Evolutionary conservation across 2,329 filamentous ascomycete species (phyloP).

Genomic region (Thelonectria blattea): DNA sequence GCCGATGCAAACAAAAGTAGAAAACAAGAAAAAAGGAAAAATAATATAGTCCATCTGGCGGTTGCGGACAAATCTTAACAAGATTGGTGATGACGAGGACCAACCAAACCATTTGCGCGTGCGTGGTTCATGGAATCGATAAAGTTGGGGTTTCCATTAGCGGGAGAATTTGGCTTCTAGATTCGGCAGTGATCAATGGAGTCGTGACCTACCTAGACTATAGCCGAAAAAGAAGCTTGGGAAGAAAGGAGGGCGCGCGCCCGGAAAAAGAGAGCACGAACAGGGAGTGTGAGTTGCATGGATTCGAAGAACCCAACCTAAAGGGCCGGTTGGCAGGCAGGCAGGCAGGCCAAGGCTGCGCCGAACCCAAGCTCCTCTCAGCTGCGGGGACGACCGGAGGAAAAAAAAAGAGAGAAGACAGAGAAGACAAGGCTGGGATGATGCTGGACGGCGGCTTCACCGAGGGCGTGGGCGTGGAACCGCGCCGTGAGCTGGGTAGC

Average conservation of each 20-base stretch:
- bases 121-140: too few species aligned
- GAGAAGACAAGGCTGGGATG: conserved; percentile 18
- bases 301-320: conserved; percentile 2
- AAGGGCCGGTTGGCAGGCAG: conserved; percentile 16
- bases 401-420: neutral
- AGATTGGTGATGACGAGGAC: neutral
- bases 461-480: conserved; percentile 41
- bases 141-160: neutral
- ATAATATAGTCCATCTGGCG: conserved; percentile 11
- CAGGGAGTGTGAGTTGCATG: conserved; percentile 10
- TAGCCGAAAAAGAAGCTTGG: conserved; percentile 22
- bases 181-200: conserved; percentile 22
- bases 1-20: conserved; percentile 11
- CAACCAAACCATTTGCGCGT: neutral
- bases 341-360: conserved; percentile 5
- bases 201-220: neutral
- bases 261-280: conserved; percentile 7
- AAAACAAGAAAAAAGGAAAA: neutral
- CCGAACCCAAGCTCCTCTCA: conserved; percentile 16
- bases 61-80: conserved; percentile 7
- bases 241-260: conserved; percentile 14
- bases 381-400: conserved; percentile 20
- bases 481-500: conserved; percentile 35
- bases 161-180: conserved; percentile 23
- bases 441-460: conserved; percentile 34